phyloP scores from a whole-genome alignment of 768 basidiomycete species.

The Hydnomerulius pinastri region DNA sequence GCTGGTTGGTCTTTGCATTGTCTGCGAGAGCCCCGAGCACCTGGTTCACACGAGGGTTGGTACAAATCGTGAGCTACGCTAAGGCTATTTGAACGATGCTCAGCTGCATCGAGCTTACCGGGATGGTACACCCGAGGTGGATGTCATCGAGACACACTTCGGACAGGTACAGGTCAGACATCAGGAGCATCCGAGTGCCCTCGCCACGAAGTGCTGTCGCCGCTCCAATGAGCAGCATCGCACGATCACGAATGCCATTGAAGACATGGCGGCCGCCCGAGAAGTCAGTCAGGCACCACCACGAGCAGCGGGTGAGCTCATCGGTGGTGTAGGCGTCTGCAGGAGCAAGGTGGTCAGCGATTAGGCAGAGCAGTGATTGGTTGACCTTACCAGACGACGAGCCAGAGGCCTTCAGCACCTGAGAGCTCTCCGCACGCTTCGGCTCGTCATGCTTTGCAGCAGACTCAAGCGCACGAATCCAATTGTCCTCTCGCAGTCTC shows the following conservation, averaged over 20 bases:
- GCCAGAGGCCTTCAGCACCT: slow-evolving; percentile 26
- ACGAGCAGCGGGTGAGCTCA: slow-evolving; percentile 23
- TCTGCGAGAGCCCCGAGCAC: slow-evolving; percentile 29
- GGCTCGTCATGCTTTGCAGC: slow-evolving; percentile 18
- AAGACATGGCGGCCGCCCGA: slow-evolving; percentile 8
- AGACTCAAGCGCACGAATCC: slow-evolving; percentile 21
- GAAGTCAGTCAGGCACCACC: slow-evolving; percentile 17
- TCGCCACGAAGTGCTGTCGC: slow-evolving; percentile 33
- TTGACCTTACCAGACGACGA: slow-evolving; percentile 5
- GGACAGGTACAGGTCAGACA: slow-evolving; percentile 26
- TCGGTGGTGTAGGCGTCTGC: slow-evolving; percentile 28
- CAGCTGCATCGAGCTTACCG: no score
- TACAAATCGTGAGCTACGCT: no score
- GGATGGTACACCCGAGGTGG: no score
- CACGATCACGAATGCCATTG: slow-evolving; percentile 26
- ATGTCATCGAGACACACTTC: no score
- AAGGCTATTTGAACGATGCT: no score
- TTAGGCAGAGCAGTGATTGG: neutral
- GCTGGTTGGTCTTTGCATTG: slow-evolving; percentile 34
- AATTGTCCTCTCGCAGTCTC: slow-evolving; percentile 18
- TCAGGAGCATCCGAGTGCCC: slow-evolving; percentile 21
- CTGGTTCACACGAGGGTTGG: no score
- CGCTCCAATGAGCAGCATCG: slow-evolving; percentile 33
- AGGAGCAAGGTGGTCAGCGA: neutral
- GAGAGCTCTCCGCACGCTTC: slow-evolving; percentile 14